Percentiles rank a stretch among this genome's conserved stretches.
These are phyloP conservation scores for Candida nitratophila DNA, from an alignment of 805 yeast species.

Conservation along the genomic window DNA sequence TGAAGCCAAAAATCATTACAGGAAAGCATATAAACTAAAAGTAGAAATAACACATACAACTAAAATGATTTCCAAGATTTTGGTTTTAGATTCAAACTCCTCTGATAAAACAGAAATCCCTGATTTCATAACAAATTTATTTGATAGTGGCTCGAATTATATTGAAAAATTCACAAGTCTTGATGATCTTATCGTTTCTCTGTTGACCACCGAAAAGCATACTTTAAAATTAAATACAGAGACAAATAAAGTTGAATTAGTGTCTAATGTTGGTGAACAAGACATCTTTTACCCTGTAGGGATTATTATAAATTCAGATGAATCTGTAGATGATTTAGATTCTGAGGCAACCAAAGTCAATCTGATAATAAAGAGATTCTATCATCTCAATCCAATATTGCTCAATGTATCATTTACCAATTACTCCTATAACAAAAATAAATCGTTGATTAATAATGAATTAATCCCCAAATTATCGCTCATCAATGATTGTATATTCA, in stretches of 20 bases:
- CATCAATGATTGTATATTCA: conserved; percentile 7
- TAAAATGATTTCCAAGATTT: background rate
- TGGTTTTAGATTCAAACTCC: background rate
- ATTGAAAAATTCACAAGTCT: conserved; percentile 6
- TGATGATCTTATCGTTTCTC: conserved; percentile 6
- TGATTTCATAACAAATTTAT: conserved; percentile 2
- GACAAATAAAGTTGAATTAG: background rate
- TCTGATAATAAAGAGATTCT: conserved; percentile 14
- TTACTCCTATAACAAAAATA: background rate
- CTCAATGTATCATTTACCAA: background rate
- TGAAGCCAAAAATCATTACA: no score
- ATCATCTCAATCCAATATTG: conserved; percentile 17
- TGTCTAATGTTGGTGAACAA: conserved; percentile 8
- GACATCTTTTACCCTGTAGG: conserved; percentile 17
- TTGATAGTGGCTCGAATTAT: conserved; percentile 4
- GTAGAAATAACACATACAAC: no score
- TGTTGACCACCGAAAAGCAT: conserved; percentile 8
- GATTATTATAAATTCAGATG: conserved; percentile 12
- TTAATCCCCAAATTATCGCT: conserved; percentile 7
- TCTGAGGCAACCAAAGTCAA: background rate
- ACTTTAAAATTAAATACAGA: conserved; percentile 6
- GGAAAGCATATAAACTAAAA: no score
- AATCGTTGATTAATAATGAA: background rate
- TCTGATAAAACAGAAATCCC: conserved; percentile 2
- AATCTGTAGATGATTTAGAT: conserved; percentile 5